Evolutionary conservation across 2,329 filamentous ascomycete species (phyloP).

Genomic region (Venturia nashicola): DNA sequence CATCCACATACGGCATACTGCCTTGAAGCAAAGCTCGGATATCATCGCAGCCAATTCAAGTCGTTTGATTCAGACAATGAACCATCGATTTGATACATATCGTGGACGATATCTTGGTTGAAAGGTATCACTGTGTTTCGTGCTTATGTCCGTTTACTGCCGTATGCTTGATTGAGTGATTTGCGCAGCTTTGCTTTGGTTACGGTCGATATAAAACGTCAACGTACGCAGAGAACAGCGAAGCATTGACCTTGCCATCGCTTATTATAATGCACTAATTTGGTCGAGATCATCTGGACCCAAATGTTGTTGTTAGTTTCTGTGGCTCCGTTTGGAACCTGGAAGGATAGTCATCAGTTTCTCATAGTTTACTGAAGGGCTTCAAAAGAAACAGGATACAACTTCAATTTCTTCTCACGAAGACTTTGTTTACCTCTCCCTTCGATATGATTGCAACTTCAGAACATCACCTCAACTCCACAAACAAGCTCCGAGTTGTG

Average conservation of each 20-base stretch:
- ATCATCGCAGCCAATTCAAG: no score
- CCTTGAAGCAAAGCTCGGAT: background rate
- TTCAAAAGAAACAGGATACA: no score
- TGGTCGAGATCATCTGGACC: background rate
- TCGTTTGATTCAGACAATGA: background rate
- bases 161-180: background rate
- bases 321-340: background rate
- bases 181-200: background rate
- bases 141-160: background rate
- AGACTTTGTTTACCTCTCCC: no score
- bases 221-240: background rate
- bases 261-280: background rate
- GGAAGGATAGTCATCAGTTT: no score
- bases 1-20: background rate
- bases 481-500: no score
- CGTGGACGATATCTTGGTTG: background rate
- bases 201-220: background rate
- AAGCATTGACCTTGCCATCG: background rate
- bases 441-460: no score
- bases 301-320: background rate
- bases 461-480: no score
- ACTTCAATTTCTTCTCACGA: no score
- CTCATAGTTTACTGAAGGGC: no score
- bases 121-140: background rate
- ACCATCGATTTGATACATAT: background rate